These are phyloP conservation scores for Candolleomyces eurysporus DNA, from an alignment of 768 basidiomycete genomes.

Conservation along the genomic window DNA sequence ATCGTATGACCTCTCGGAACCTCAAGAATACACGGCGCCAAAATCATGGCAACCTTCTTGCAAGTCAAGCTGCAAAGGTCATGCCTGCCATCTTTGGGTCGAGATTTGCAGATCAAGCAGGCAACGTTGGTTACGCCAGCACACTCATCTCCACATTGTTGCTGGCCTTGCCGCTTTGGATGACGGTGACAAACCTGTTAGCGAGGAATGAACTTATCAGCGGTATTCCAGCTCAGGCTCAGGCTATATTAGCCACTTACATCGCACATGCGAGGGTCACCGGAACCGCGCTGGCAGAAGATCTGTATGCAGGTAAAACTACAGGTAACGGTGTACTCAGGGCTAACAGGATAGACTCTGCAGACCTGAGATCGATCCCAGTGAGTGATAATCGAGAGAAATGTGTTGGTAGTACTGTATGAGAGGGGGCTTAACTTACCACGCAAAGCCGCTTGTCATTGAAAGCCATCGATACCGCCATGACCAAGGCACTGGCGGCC, in stretches of 20 bases:
- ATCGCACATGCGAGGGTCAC: slow-evolving; percentile 22
- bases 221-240: no score
- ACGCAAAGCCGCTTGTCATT: no score
- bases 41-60: slow-evolving; percentile 14
- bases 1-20: slow-evolving; percentile 14
- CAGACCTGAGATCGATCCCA: no score
- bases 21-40: slow-evolving; percentile 19
- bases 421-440: no score
- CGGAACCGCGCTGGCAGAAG: slow-evolving; percentile 14
- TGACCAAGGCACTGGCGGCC: no score
- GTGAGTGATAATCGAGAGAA: no score
- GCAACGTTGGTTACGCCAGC: slow-evolving; percentile 20
- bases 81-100: slow-evolving; percentile 21
- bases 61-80: slow-evolving; percentile 21
- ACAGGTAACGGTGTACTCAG: not conserved
- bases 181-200: not conserved
- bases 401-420: no score
- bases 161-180: slow-evolving; percentile 5
- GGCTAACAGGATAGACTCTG: no score
- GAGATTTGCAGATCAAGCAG: slow-evolving; percentile 25
- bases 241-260: slow-evolving; percentile 11
- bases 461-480: no score
- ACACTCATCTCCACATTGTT: slow-evolving; percentile 24
- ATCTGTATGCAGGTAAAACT: slow-evolving; percentile 19
- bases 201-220: not conserved